phyloP scores from a whole-genome alignment of 2,329 filamentous ascomycete genomes.

The Diaporthe vexans region DNA sequence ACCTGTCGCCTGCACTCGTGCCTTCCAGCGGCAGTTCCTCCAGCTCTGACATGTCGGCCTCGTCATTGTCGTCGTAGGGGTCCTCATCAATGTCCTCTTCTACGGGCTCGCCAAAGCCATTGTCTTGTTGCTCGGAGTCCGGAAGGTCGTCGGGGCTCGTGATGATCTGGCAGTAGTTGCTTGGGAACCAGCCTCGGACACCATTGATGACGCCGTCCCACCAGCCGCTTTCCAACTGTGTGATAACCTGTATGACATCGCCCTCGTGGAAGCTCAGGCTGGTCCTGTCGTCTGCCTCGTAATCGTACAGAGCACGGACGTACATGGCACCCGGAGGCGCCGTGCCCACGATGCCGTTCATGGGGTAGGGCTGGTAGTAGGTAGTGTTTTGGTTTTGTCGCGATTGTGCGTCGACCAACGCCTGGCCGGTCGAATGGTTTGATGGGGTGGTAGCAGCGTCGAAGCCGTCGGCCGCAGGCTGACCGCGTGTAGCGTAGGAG shows the following conservation, averaged over 20 bases:
- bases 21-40: constrained; percentile 77
- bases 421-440: constrained; percentile 38
- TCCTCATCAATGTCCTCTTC: constrained; percentile 64
- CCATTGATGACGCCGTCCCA: constrained; percentile 99
- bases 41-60: constrained; percentile 57
- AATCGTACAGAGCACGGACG: constrained; percentile 96
- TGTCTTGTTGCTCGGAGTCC: constrained; percentile 74
- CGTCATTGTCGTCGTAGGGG: constrained; percentile 71
- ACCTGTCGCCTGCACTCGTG: constrained; percentile 73
- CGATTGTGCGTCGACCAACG: constrained; percentile 43
- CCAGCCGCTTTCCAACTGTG: constrained; percentile 97
- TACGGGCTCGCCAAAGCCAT: constrained; percentile 70
- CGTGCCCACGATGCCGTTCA: constrained; percentile 74
- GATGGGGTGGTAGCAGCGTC: constrained; percentile 43
- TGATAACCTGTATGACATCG: constrained; percentile 98
- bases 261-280: constrained; percentile 97
- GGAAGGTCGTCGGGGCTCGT: constrained; percentile 80
- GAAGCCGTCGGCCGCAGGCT: constrained; percentile 36
- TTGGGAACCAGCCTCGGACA: constrained; percentile 97
- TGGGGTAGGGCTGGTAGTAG: constrained; percentile 53
- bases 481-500: constrained; percentile 32
- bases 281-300: constrained; percentile 96
- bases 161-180: constrained; percentile 96
- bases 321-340: constrained; percentile 81
- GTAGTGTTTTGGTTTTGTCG: constrained; percentile 44